Evolutionary conservation across 208 protist species (phyloP), one percentile per base, ranked within the genome.

Genomic region (Crithidia acanthocephali): DNA sequence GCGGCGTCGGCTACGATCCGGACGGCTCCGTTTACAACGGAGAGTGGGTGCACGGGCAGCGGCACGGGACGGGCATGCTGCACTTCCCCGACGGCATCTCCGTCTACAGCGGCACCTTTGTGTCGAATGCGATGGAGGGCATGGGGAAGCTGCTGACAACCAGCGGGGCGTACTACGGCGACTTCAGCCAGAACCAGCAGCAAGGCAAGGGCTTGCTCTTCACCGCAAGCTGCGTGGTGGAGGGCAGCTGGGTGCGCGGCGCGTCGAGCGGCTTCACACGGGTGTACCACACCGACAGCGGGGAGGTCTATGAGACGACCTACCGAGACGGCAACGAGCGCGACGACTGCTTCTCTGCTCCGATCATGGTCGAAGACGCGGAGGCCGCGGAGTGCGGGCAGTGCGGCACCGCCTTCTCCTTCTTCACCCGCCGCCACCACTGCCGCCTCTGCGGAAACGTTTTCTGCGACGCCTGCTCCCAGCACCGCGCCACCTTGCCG

Each of bases 381-480:
- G 73, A 86, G 20, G 69, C 70, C 2, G 45, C 61, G 11, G 61
- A 67, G 47, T 98, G 97, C 72, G 84, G 77, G 30, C 74, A 93
- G 58, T 98, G 97, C 72, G 52, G 71, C 51, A 69, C 61, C 0
- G 37, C 76, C 23, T 98, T 98, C 74, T 81, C 67, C 27, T 72
- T 97, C 22, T 94, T 98, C 53, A 74, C 90, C 2, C 86, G 92
- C 16, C 88, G 91, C 7, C 92, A 96, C 73, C 96, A 98, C 75
- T 98, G 97, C 79, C 89, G 97, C 27, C 66, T 97, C 25, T 98
- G 97, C 75, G 97, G 97, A 2, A 67, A 91, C 18, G 78, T 98
- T 11, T 91, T 95, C 63, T 98, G 96, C 71, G 87, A 93, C 58
- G 62, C 74, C n/a, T 98, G 96, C 83, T 82, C 90, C 15, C 78